Conservation (phyloP, 1,139 yeast species). For the Geotrichum europaeum region DNA sequence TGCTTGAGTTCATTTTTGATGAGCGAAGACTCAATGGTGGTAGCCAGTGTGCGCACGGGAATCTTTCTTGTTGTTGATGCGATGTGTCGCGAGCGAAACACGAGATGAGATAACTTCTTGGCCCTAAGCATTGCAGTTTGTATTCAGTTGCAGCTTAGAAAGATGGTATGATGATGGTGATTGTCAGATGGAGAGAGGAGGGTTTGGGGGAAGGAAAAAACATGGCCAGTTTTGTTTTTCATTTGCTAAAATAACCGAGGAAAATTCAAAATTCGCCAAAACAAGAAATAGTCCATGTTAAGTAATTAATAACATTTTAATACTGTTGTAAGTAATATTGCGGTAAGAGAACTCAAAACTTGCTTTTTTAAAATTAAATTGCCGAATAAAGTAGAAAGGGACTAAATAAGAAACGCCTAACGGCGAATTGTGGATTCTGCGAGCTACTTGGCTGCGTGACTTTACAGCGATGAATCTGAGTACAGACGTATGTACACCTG, state of each 20-base stretch:
- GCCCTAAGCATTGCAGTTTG: not conserved
- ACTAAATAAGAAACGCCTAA: too few relatives aligned
- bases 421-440: too few relatives aligned
- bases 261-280: not conserved
- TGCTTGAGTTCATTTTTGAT: slow-evolving; percentile 25
- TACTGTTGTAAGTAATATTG: too few relatives aligned
- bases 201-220: not conserved
- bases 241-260: not conserved
- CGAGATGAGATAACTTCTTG: not conserved
- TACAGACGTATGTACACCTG: not conserved
- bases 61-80: not conserved
- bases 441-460: not conserved
- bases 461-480: not conserved
- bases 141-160: not conserved
- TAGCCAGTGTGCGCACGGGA: not conserved
- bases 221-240: not conserved
- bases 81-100: not conserved
- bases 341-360: too few relatives aligned
- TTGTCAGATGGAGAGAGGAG: not conserved
- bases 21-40: slow-evolving; percentile 2
- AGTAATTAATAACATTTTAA: too few relatives aligned
- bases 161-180: not conserved
- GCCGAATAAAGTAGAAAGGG: too few relatives aligned
- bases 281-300: not conserved
- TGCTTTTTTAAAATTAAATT: too few relatives aligned